These are phyloP conservation scores for Samsoniella hepiali DNA, from an alignment of 2,329 filamentous ascomycete species.

Conservation along the genomic window DNA sequence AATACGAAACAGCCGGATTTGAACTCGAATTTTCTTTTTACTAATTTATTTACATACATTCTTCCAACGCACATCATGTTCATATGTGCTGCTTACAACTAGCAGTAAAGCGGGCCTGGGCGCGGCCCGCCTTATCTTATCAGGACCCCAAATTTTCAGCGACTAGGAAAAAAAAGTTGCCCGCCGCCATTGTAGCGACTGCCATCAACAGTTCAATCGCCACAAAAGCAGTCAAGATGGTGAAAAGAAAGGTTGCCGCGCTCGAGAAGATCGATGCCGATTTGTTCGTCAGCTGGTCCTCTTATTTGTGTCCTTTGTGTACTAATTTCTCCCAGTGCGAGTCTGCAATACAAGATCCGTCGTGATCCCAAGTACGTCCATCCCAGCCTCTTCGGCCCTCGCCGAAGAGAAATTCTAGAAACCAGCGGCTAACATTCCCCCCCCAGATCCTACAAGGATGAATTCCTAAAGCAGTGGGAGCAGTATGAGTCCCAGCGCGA, in stretches of 20 bases:
- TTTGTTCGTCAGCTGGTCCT: constrained; percentile 50
- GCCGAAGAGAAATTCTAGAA: not conserved
- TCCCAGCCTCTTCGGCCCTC: not conserved
- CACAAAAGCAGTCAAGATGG: constrained; percentile 50
- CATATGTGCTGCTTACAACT: no score
- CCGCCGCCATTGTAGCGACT: constrained; percentile 13
- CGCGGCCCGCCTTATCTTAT: constrained; percentile 13
- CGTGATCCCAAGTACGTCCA: constrained; percentile 69
- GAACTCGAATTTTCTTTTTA: no score
- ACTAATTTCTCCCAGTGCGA: constrained; percentile 56
- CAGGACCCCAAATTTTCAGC: constrained; percentile 17
- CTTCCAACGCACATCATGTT: no score
- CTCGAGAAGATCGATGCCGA: constrained; percentile 95
- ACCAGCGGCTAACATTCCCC: constrained; percentile 15
- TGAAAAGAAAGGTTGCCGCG: constrained; percentile 84
- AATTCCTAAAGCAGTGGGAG: constrained; percentile 82
- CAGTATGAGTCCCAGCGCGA: constrained; percentile 90
- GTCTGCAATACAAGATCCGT: constrained; percentile 86
- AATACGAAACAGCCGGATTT: no score
- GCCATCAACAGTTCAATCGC: not conserved
- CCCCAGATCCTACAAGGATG: constrained; percentile 76
- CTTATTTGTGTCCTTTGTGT: not conserved
- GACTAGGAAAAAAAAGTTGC: constrained; percentile 11
- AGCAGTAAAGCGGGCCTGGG: not conserved
- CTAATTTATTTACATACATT: no score